Percentiles rank a stretch among this genome's conserved stretches.
These are phyloP conservation scores for Pyricularia pennisetigena DNA, from an alignment of 2,329 filamentous ascomycete genomes.

Conservation along the genomic window DNA sequence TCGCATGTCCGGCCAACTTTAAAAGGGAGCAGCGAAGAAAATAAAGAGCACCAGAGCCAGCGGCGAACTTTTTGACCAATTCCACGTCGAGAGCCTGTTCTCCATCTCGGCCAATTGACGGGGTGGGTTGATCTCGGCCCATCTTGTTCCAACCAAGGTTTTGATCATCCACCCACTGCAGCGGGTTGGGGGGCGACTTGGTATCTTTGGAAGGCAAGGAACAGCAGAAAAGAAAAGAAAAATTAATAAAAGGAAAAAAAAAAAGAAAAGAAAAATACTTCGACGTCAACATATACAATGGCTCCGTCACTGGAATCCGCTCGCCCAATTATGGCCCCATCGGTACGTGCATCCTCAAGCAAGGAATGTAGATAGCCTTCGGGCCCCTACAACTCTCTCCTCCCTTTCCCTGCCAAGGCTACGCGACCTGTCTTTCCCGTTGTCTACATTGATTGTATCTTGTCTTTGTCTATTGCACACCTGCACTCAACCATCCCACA, in stretches of 20 bases:
- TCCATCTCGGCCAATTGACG: background rate
- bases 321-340: slow-evolving; percentile 53
- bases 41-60: background rate
- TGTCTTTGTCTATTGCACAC: background rate
- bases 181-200: background rate
- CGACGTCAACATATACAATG: slow-evolving; percentile 25
- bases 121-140: background rate
- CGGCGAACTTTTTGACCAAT: background rate
- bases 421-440: background rate
- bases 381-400: background rate
- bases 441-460: background rate
- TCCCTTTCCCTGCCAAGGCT: background rate
- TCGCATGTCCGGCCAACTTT: background rate
- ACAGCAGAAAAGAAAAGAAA: background rate
- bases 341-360: slow-evolving; percentile 34
- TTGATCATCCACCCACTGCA: background rate
- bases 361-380: background rate
- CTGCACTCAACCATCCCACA: background rate
- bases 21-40: background rate
- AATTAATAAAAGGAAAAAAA: background rate
- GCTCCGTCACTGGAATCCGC: slow-evolving; percentile 49
- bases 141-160: background rate
- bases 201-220: background rate
- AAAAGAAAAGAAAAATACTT: slow-evolving; percentile 4
- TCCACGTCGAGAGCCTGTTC: background rate